Evolutionary conservation across 768 basidiomycete genomes (phyloP), one percentile per base, ranked within the genome.

Genomic region (Podaxis carcinomalis): DNA sequence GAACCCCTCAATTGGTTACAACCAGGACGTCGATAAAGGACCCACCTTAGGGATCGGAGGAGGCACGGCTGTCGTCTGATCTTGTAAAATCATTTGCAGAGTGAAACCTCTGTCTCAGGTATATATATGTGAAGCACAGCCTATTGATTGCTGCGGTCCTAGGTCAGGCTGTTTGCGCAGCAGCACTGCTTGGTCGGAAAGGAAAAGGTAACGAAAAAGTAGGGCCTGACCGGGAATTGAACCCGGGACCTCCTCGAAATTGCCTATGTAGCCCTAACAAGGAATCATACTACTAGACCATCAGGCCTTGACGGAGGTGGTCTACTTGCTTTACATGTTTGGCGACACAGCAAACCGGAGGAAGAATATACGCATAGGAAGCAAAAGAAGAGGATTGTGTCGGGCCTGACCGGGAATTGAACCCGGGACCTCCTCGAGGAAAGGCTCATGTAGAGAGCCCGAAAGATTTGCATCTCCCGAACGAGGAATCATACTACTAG

Each of bases 221-320:
- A n/a, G 80, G 85, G 83, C 86, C 84, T 86, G 79, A 81, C 84
- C 82, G 85, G 86, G 87, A 87, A 87, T 88, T 87, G 87, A 89
- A 89, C 87, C 86, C 85, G 81, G 86, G 85, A 87, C 88, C 87
- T 88, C 86, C 86, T 87, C 85, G 82, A 86, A 59, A 63, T 54
- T 35, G 47, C 28, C 3, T 19, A 46, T 52, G 16, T 5, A 40
- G 37, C 82, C 81, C 81, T 78, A 83, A 83, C 79, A 79, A 82
- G 80, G 82, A 82, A 82, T 83, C 82, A 83, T 83, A 80, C 82
- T 78, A 82, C 82, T 83, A 83, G 81, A 60, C 59, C 59, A 60
- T 60, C 59, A 60, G 59, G 59, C 59, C 59, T 44, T 44, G 4
- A 1, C 7, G 6, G 0, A 7, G 19, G 5, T 2, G 0, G 19